Evolutionary conservation across 2,329 filamentous ascomycete genomes (phyloP), one percentile per base, ranked within the genome.

Genomic region (Thermoascus crustaceus): DNA sequence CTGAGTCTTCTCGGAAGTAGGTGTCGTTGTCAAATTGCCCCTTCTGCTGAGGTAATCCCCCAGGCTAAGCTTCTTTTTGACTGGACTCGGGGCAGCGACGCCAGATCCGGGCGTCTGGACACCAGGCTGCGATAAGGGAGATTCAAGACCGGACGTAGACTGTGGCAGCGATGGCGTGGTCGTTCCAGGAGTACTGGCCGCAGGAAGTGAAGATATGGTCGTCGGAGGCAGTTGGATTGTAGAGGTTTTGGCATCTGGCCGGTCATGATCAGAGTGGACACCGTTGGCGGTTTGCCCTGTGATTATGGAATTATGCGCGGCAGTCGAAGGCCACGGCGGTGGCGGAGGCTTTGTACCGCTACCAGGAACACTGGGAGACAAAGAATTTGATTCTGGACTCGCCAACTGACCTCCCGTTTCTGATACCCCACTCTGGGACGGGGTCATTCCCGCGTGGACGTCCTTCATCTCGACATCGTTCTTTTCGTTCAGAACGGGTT

Each of bases 21-120:
- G 63, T 1, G 63, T 62, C 9, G 54, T 50, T 16, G 54, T 52
- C 27, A 63, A 45, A 11, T 60, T 63, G 7, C 58, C 57, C 33
- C 63, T 57, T 34, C 61, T 60, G 32, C 56, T 66, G 35, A 68
- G 56, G 42, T 71, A 71, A 43, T 71, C 68, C 29, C 66, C 66
- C 13, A 71, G 47, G 43, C 64, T 71, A 31, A 71, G 55, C 42
- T 71, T 71, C 49, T 71, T 71, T 50, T 69, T 69, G 11, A 62
- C 58, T 2, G 67, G 67, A 44, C 64, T 69, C 17, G 67, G 61
- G n/a, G 63, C 60, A 5, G 60, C 53, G 6, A 58, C 41, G 25
- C 49, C 50, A n/a, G 55, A 46, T 4, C 49, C 45, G 7, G 53
- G 44, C 16, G 49, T 38, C 17, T 53, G 47, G 6, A 47, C 25